Base-by-base conservation (phyloP, 345 rosid genomes). In the Heritiera fomes region DNA sequence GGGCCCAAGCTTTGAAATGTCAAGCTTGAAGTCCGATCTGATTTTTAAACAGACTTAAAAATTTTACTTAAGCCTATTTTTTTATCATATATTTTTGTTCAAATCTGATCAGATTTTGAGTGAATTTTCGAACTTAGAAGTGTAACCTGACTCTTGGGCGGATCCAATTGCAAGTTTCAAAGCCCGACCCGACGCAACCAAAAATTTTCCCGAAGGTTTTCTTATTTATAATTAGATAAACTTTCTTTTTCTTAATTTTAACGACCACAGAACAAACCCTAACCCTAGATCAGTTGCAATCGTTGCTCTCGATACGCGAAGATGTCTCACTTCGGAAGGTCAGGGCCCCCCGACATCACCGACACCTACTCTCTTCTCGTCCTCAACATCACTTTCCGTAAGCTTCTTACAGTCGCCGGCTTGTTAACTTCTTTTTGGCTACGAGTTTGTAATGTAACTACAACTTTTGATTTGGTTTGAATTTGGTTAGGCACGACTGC, bases 381-480 rank as follows among this genome's bases (percentile, higher is more conserved):
- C 65, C 98, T 91, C 81, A 93, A 93, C 82, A 91, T 93, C 82
- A 91, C 94, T 50, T 93, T 91, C 84, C 98, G 98, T 93, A 83
- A 78, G 80, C 46, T 72, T 18, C 75, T 75, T 62, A 60, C 13
- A 20, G 59, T 50, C 61, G 30, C 15, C n/a, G 7, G 9, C 5
- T 52, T 12, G 40, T 69, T 71, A 14, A 59, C 58, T 28, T 78
- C 46, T 69, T 13, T 75, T 2, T 9, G 56, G 41, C n/a, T 38
- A 40, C 72, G 75, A 38, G 49, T 45, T 32, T 75, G 3, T 75
- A 63, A 45, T 17, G 18, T 30, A 4, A 50, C 60, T 50, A 32
- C 17, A 38, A 18, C 45, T 6, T 34, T 38, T 40, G 50, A 38
- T 73, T 73, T 73, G 23, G 15, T 76, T 75, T 13, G 30, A 12